Percentiles rank a stretch among this genome's conserved stretches.
Conservation (phyloP, 2,329 filamentous ascomycete species). For the Xylaria sp. region DNA sequence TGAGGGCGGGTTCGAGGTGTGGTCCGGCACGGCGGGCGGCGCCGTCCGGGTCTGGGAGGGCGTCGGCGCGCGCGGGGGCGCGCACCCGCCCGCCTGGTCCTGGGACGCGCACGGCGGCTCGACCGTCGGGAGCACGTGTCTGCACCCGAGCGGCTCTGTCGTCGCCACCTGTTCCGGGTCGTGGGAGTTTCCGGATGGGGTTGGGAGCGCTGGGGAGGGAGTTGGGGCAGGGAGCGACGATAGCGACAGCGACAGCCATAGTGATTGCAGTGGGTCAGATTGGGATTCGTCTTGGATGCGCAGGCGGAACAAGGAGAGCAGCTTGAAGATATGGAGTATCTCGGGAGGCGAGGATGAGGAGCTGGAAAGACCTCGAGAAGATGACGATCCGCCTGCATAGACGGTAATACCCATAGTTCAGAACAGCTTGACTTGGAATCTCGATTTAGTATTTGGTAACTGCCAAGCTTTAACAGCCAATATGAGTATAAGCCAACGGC, state of each 20-base stretch:
- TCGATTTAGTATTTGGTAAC: neutral
- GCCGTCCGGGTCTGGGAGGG: conserved; percentile 61
- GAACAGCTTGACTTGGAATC: neutral
- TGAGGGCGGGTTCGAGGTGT: conserved; percentile 61
- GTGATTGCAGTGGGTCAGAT: conserved; percentile 7
- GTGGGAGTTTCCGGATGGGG: conserved; percentile 44
- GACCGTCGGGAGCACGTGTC: conserved; percentile 51
- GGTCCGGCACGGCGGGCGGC: conserved; percentile 61
- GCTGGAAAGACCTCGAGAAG: conserved; percentile 4
- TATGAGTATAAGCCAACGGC: neutral
- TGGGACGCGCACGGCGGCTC: conserved; percentile 50
- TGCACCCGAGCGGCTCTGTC: conserved; percentile 60
- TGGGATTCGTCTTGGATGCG: conserved; percentile 29
- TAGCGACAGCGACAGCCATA: conserved; percentile 9
- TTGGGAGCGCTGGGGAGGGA: conserved; percentile 7
- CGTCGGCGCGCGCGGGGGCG: conserved; percentile 52
- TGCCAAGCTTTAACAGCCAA: neutral
- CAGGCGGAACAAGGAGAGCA: conserved; percentile 44
- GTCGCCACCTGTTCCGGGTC: conserved; percentile 59
- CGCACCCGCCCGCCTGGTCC: conserved; percentile 49
- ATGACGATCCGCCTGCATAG: neutral
- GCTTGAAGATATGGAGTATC: conserved; percentile 50
- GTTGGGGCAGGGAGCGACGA: conserved; percentile 1
- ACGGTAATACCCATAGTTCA: conserved; percentile 21
- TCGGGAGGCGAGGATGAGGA: conserved; percentile 11